Conservation (phyloP, 2,329 filamentous ascomycete genomes). For the Pseudogymnoascus sp. region DNA sequence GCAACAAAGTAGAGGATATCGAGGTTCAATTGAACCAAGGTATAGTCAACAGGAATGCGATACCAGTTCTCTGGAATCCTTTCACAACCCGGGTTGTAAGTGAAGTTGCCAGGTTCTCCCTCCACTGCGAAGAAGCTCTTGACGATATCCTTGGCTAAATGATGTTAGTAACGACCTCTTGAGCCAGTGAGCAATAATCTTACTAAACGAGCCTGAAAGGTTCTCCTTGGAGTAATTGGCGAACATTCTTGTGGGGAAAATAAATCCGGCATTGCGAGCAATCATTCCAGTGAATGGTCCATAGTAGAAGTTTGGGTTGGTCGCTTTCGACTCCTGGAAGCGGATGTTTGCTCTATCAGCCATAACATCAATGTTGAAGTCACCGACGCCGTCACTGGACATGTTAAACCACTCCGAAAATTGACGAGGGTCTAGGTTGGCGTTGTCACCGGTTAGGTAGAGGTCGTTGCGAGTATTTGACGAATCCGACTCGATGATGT, state of each 20-base stretch:
- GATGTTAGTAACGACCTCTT: neutral
- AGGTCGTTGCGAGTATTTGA: constrained; percentile 23
- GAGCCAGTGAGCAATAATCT: neutral
- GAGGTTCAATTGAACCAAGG: constrained; percentile 33
- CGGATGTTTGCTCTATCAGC: constrained; percentile 26
- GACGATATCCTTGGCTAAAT: constrained; percentile 14
- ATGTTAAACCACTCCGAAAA: constrained; percentile 37
- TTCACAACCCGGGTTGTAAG: constrained; percentile 23
- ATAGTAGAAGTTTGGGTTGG: constrained; percentile 46
- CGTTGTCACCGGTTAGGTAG: constrained; percentile 31
- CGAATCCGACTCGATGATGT: constrained; percentile 22
- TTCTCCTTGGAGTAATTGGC: constrained; percentile 25
- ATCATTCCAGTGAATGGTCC: constrained; percentile 41
- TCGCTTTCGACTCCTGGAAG: constrained; percentile 37
- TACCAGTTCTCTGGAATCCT: constrained; percentile 33
- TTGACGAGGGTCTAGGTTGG: constrained; percentile 41
- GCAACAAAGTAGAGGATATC: constrained; percentile 33
- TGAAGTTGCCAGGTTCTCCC: constrained; percentile 33
- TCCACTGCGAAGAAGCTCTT: constrained; percentile 29
- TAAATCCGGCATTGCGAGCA: constrained; percentile 23
- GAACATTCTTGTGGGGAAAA: constrained; percentile 26
- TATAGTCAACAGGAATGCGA: constrained; percentile 27
- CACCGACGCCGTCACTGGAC: constrained; percentile 27
- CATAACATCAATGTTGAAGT: constrained; percentile 18
- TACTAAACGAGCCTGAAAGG: constrained; percentile 20